Percentiles rank a stretch among this genome's conserved stretches.
These are phyloP conservation scores for Mychonastes homosphaera DNA, from an alignment of 139 green algal genomes.

Conservation along the genomic window DNA sequence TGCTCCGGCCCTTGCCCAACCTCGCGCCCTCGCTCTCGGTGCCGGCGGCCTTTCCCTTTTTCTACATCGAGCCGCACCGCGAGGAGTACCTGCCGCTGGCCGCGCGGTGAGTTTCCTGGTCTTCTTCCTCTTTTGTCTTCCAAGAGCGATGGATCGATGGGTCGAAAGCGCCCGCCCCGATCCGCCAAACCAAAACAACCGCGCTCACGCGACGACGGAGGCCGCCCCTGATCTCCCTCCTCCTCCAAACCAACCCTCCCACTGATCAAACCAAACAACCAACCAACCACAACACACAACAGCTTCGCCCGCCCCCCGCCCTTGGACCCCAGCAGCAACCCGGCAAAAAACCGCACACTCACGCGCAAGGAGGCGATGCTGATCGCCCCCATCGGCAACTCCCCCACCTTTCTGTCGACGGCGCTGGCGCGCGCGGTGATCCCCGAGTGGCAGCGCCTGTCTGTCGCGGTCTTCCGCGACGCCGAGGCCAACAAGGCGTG, in stretches of 20 bases:
- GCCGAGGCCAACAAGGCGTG: slow-evolving; percentile 66
- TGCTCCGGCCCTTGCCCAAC: slow-evolving; percentile 87
- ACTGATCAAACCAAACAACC: too few relatives aligned
- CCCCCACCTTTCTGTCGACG: slow-evolving; percentile 70
- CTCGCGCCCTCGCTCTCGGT: slow-evolving; percentile 55
- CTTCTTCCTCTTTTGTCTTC: not conserved
- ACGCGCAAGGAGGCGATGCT: slow-evolving; percentile 41
- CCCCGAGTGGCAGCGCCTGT: slow-evolving; percentile 79
- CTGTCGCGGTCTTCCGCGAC: slow-evolving; percentile 87
- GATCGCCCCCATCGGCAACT: slow-evolving; percentile 80
- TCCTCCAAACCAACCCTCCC: too few relatives aligned
- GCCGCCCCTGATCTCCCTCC: too few relatives aligned
- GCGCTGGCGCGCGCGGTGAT: slow-evolving; percentile 55
- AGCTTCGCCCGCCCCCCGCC: too few relatives aligned
- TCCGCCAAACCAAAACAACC: too few relatives aligned
- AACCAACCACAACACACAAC: too few relatives aligned
- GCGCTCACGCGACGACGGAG: too few relatives aligned
- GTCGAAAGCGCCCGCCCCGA: too few relatives aligned
- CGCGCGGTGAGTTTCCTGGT: slow-evolving; percentile 14
- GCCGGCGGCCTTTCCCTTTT: slow-evolving; percentile 89
- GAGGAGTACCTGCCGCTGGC: too few relatives aligned
- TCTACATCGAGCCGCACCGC: slow-evolving; percentile 92
- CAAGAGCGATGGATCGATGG: too few relatives aligned
- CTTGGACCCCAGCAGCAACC: too few relatives aligned
- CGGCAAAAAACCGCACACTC: too few relatives aligned